A percentile compares a stretch with the other conserved stretches of the same genome.
phyloP scores from a whole-genome alignment of 2,329 filamentous ascomycete species.

The Trichoderma citrinoviride region DNA sequence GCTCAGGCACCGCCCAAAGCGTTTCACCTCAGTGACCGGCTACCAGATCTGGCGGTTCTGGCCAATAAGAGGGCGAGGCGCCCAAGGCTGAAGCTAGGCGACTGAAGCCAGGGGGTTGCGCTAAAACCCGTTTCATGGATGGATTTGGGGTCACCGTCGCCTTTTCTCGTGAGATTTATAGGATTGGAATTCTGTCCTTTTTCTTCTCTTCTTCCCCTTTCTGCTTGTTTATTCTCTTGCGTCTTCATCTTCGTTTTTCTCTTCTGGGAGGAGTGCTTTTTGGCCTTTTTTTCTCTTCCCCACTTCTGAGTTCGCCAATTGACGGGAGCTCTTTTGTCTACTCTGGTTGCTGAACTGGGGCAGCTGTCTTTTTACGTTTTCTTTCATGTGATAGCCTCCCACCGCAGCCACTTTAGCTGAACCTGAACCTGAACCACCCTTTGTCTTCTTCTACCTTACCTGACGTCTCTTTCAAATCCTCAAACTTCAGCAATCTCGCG shows the following conservation, averaged over 20 bases:
- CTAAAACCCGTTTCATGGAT: constrained; percentile 12
- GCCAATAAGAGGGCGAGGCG: constrained; percentile 1
- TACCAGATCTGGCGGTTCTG: neutral
- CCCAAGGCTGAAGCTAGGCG: constrained; percentile 2
- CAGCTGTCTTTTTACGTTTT: neutral
- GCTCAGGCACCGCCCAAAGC: neutral
- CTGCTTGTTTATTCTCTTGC: neutral
- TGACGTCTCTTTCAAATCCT: neutral
- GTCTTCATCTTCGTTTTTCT: no score
- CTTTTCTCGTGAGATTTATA: neutral
- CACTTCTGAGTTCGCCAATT: no score
- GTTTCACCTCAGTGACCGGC: constrained; percentile 7
- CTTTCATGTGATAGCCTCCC: constrained; percentile 17
- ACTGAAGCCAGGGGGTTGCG: neutral
- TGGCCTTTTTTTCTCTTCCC: no score
- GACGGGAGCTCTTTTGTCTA: neutral
- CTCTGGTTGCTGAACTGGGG: neutral
- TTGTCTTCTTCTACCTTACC: neutral
- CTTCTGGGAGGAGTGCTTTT: no score
- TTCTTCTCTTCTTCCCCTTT: neutral
- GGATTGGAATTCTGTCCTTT: neutral
- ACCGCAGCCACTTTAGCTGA: constrained; percentile 3
- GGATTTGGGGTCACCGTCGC: neutral
- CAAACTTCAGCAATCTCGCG: neutral
- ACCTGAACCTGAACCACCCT: no score